Percentiles rank a stretch among this genome's conserved stretches.
These are phyloP conservation scores for Mycena capillaripes DNA, from an alignment of 768 basidiomycete genomes.

Conservation along the genomic window DNA sequence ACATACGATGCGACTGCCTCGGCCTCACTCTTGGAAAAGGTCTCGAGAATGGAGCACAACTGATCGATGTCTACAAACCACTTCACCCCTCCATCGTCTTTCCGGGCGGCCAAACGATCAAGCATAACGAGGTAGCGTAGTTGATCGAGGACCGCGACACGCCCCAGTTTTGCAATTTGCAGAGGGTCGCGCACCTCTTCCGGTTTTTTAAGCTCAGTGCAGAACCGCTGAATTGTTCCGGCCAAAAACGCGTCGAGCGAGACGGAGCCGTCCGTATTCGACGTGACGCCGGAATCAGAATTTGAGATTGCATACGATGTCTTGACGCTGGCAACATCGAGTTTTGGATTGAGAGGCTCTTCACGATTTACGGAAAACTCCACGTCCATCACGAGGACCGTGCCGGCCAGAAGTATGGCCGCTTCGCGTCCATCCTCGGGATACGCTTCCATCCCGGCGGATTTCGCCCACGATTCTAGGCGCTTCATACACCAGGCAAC, in stretches of 20 bases:
- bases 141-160: conserved; percentile 64
- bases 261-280: conserved; percentile 63
- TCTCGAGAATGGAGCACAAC: conserved; percentile 63
- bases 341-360: conserved; percentile 50
- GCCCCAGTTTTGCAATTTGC: conserved; percentile 62
- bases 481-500: conserved; percentile 72
- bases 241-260: conserved; percentile 76
- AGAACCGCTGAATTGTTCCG: conserved; percentile 68
- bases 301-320: conserved; percentile 78
- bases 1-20: conserved; percentile 67
- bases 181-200: conserved; percentile 65
- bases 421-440: conserved; percentile 69
- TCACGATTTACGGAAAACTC: conserved; percentile 67
- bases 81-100: conserved; percentile 72
- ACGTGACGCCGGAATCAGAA: conserved; percentile 50
- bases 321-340: conserved; percentile 72
- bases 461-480: conserved; percentile 72
- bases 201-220: conserved; percentile 70
- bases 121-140: conserved; percentile 80
- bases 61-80: conserved; percentile 83
- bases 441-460: conserved; percentile 83
- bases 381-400: conserved; percentile 85
- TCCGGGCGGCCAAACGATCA: conserved; percentile 74
- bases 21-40: conserved; percentile 68
- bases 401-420: conserved; percentile 77